These are phyloP conservation scores for Castanospermum australe DNA, from an alignment of 306 rosid species.

Conservation along the genomic window DNA sequence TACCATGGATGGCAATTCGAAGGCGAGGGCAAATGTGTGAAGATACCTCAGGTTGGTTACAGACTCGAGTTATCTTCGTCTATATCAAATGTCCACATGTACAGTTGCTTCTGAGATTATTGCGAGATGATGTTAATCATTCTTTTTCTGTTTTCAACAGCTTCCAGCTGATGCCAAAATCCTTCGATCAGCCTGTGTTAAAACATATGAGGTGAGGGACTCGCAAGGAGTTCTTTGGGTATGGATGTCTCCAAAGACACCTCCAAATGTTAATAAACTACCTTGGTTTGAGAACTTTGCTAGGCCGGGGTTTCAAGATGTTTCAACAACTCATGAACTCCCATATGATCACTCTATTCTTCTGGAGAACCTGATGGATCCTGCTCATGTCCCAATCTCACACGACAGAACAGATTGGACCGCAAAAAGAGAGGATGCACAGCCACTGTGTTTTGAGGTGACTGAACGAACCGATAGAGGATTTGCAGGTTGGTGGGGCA, in stretches of 20 bases:
- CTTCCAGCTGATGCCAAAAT: conserved; percentile 94
- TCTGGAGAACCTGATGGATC: conserved; percentile 95
- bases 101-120: neutral
- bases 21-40: conserved; percentile 92
- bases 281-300: conserved; percentile 96
- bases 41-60: conserved; percentile 89
- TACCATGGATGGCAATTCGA: conserved; percentile 99
- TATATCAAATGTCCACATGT: neutral
- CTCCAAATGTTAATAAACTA: conserved; percentile 58
- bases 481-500: conserved; percentile 96
- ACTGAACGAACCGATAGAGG: conserved; percentile 80
- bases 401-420: conserved; percentile 90
- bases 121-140: neutral
- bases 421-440: conserved; percentile 91
- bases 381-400: conserved; percentile 94
- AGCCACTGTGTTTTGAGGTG: conserved; percentile 68
- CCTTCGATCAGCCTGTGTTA: conserved; percentile 80
- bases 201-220: conserved; percentile 74
- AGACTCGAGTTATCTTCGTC: neutral
- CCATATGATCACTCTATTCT: conserved; percentile 98
- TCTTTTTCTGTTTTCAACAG: conserved; percentile 38
- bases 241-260: conserved; percentile 84
- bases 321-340: conserved; percentile 83
- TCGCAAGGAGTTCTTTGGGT: conserved; percentile 97
- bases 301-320: conserved; percentile 79